Base-by-base conservation (phyloP, 2,329 filamentous ascomycete species). In the Fusarium floridanum region DNA sequence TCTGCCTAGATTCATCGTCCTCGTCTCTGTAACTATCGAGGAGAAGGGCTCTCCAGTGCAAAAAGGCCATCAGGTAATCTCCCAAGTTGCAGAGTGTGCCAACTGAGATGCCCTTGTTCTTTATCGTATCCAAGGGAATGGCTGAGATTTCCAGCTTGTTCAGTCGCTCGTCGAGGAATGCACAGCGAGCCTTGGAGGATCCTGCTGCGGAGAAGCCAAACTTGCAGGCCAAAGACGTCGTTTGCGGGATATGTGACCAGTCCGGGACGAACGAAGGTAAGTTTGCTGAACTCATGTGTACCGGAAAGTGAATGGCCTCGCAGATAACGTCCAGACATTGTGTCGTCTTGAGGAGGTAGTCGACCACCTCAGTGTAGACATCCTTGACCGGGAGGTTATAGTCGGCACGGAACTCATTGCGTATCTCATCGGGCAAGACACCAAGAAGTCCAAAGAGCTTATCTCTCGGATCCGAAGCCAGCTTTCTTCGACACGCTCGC, bases 41-140 rank as follows among this genome's bases (percentile, higher is more conserved):
- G 9, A 74, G 59, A 3, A 73, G 7, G 0, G 71, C 71, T 22
- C 71, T 73, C 71, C 71, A 73, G 12, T 73, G 71, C 4, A 73
- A 9, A 29, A 74, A 73, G 0, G 71, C 71, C 71, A 73, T 74
- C 0, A 74, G 59, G 1, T 74, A 73, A 5, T 73, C 71, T 22
- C 71, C 71, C 6, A 74, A n/a, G 12, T 68, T 73, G 1, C 67
- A 67, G 7, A 74, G 56, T 0, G 67, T 68, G 9, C 71, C 71
- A 1, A 74, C 71, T 6, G 43, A 60, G 16, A 73, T 24, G 1
- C 71, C 71, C 14, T 63, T 73, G 0, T 41, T 68, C 7, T 67
- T 57, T 1, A 68, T 37, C 2, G 45, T 24, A 6, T 74, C 71
- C 0, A 73, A n/a, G 2, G 66, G 57, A 2, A 73, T 61, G 0